These are phyloP conservation scores for Oryza nivara DNA, from an alignment of 176 grass and related monocot genomes.

Conservation along the genomic window DNA sequence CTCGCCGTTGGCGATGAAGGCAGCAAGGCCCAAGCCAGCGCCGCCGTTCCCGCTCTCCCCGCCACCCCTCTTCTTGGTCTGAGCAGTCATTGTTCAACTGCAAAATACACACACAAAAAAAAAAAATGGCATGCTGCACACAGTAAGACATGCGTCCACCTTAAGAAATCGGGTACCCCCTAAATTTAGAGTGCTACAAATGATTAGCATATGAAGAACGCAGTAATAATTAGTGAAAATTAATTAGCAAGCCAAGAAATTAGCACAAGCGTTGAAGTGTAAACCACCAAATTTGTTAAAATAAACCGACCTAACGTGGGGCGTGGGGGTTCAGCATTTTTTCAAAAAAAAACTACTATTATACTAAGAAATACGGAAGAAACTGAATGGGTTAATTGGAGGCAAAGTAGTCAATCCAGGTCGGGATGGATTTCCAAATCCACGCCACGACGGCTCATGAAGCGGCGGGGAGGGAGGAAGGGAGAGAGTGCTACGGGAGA, in stretches of 20 bases:
- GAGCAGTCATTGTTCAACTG: slow-evolving; percentile 63
- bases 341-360: not conserved
- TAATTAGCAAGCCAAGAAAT: too few species aligned
- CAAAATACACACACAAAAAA: not conserved
- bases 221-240: not conserved
- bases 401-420: too few species aligned
- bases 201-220: not conserved
- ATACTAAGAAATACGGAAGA: too few species aligned
- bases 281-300: not conserved
- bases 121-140: slow-evolving; percentile 6
- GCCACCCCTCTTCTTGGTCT: slow-evolving; percentile 61
- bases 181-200: not conserved
- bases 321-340: not conserved
- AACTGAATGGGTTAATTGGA: too few species aligned
- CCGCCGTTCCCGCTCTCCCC: slow-evolving; percentile 65
- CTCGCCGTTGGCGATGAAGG: slow-evolving; percentile 64
- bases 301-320: not conserved
- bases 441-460: too few species aligned
- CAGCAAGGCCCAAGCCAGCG: slow-evolving; percentile 45
- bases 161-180: not conserved
- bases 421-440: too few species aligned
- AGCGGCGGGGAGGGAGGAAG: not conserved
- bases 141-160: not conserved
- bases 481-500: not conserved
- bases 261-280: not conserved